Percentiles rank a stretch among this genome's conserved stretches.
Conservation (phyloP, 257 asterid genomes). For the Nicotiana knightiana region DNA sequence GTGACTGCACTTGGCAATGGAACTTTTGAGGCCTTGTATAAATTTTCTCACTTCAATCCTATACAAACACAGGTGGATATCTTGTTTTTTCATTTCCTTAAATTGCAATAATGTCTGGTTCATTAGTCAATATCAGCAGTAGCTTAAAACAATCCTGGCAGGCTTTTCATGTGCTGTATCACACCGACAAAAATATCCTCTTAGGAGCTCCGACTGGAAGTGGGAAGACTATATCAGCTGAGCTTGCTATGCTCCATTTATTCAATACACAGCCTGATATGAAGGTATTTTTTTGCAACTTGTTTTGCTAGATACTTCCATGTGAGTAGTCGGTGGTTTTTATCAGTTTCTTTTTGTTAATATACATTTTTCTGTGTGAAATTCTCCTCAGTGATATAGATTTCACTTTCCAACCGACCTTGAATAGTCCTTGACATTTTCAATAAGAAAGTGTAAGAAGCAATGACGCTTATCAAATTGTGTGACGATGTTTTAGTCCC, state of each 20-base stretch:
- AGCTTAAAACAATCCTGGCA: constrained; percentile 32
- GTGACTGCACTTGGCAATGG: constrained; percentile 88
- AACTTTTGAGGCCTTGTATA: constrained; percentile 74
- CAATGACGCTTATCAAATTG: neutral
- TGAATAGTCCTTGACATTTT: neutral
- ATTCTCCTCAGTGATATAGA: neutral
- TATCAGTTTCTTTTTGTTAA: neutral
- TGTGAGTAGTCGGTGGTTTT: neutral
- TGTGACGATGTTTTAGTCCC: neutral
- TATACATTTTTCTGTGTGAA: neutral
- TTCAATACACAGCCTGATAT: constrained; percentile 88
- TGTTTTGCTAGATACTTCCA: neutral
- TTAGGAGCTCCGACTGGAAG: constrained; percentile 99
- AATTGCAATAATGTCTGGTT: neutral
- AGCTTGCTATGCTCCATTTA: constrained; percentile 97
- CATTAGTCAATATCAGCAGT: constrained; percentile 16
- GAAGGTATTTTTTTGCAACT: constrained; percentile 46
- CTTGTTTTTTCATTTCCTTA: neutral
- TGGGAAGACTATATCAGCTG: constrained; percentile 99
- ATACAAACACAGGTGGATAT: constrained; percentile 86
- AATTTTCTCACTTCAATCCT: constrained; percentile 91
- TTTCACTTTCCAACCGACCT: neutral
- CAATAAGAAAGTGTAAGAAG: neutral
- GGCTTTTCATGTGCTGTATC: constrained; percentile 94
- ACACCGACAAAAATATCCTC: constrained; percentile 87